phyloP scores from a whole-genome alignment of 495 filamentous ascomycete genomes.

The Podospora comata region DNA sequence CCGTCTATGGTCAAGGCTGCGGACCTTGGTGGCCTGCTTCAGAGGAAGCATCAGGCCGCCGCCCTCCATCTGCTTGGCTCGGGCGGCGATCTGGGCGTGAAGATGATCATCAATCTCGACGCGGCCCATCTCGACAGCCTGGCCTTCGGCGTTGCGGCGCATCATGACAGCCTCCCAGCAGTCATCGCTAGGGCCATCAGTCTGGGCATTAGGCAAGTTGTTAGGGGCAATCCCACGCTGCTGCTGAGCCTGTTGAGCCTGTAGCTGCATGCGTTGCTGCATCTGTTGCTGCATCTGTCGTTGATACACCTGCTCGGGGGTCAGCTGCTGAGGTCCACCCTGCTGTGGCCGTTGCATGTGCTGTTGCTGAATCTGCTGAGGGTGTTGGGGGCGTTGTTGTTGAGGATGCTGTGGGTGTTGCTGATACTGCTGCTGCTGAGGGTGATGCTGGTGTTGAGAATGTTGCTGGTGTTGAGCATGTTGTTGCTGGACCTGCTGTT shows the following conservation, averaged over 20 bases:
- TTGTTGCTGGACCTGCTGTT: conserved; percentile 42
- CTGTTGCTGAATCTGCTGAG: conserved; percentile 37
- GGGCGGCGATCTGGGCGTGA: conserved; percentile 63
- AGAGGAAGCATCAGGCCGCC: conserved; percentile 79
- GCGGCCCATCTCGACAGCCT: conserved; percentile 45
- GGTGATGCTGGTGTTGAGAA: conserved; percentile 38
- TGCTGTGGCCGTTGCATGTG: conserved; percentile 20
- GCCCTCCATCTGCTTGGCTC: conserved; percentile 67
- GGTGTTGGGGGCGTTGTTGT: conserved; percentile 17
- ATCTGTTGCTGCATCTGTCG: conserved; percentile 18
- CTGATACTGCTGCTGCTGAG: conserved; percentile 46
- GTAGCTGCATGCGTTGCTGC: conserved; percentile 34
- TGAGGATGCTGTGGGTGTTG: conserved; percentile 35
- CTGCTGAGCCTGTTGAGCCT: conserved; percentile 38
- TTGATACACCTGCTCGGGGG: conserved; percentile 37
- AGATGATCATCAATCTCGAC: conserved; percentile 59
- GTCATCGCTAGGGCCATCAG: conserved; percentile 52
- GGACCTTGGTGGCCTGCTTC: conserved; percentile 40
- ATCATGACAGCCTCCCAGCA: conserved; percentile 48
- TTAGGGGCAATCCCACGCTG: conserved; percentile 38
- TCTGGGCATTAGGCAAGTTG: conserved; percentile 40
- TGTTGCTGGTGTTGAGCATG: conserved; percentile 29
- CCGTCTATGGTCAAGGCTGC: conserved; percentile 29
- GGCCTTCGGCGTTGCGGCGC: conserved; percentile 40
- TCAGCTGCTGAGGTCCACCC: conserved; percentile 43